Conservation (phyloP, 768 basidiomycete species). For the Kwoniella mangroviensis region DNA sequence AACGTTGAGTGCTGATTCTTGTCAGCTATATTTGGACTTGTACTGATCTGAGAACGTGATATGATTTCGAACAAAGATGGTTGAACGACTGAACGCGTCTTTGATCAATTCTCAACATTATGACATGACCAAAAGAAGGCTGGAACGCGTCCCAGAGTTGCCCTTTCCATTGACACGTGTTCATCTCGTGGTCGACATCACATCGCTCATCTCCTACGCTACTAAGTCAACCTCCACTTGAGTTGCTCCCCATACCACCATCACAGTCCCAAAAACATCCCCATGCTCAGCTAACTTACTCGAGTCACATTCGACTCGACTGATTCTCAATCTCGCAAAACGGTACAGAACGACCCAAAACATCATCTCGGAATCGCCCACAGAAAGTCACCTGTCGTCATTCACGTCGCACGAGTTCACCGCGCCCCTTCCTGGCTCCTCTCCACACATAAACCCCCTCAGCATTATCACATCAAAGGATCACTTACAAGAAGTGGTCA, state of each 20-base stretch:
- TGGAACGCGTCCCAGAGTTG: constrained; percentile 11
- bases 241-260: background rate
- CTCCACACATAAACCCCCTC: too few relatives aligned
- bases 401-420: too few relatives aligned
- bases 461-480: background rate
- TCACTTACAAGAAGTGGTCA: background rate
- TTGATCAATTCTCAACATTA: background rate
- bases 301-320: background rate
- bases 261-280: background rate
- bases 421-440: too few relatives aligned
- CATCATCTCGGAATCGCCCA: too few relatives aligned
- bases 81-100: constrained; percentile 1
- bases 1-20: background rate
- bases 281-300: constrained; percentile 5
- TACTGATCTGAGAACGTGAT: too few relatives aligned
- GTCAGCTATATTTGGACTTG: background rate
- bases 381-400: too few relatives aligned
- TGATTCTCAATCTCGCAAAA: too few relatives aligned
- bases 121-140: constrained; percentile 1
- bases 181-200: background rate
- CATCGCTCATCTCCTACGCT: background rate
- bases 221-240: constrained; percentile 6
- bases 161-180: background rate
- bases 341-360: too few relatives aligned
- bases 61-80: too few relatives aligned